Percentiles rank a stretch among this genome's conserved stretches.
Conservation (phyloP, 306 rosid genomes). For the Bauhinia variegata region DNA sequence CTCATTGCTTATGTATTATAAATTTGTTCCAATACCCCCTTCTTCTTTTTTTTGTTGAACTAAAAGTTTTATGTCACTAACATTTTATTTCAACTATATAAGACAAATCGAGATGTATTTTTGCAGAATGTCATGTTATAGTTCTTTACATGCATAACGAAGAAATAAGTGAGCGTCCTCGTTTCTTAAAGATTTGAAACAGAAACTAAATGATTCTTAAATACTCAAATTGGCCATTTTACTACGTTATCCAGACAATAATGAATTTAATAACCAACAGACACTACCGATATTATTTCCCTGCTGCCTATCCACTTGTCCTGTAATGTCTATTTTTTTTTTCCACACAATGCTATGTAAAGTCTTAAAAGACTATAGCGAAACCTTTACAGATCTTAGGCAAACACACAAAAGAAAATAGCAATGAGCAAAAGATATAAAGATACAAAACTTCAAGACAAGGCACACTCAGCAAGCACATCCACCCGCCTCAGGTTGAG, state of each 20-base stretch:
- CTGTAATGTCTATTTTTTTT: conserved; percentile 4
- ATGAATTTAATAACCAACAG: conserved; percentile 29
- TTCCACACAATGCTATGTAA: conserved; percentile 19
- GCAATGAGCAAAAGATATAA: conserved; percentile 32
- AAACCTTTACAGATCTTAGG: conserved; percentile 43
- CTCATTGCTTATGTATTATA: too few relatives aligned
- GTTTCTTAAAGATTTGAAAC: too few relatives aligned
- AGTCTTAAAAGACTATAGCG: conserved; percentile 26
- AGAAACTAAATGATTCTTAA: too few relatives aligned
- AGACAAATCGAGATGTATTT: too few relatives aligned
- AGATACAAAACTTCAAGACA: conserved; percentile 22
- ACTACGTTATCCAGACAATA: not conserved
- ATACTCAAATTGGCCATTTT: not conserved
- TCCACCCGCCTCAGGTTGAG: conserved; percentile 46
- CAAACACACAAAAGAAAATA: conserved; percentile 34
- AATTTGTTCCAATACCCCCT: too few relatives aligned
- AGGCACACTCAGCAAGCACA: conserved; percentile 48
- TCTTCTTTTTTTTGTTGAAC: too few relatives aligned
- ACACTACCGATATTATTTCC: not conserved
- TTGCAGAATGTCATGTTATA: too few relatives aligned
- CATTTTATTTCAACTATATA: too few relatives aligned
- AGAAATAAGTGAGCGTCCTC: too few relatives aligned
- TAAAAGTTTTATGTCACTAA: too few relatives aligned
- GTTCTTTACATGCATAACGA: too few relatives aligned
- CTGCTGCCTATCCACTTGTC: not conserved